Evolutionary conservation across 306 rosid species (phyloP).

Genomic region (Heteromeles arbutifolia): DNA sequence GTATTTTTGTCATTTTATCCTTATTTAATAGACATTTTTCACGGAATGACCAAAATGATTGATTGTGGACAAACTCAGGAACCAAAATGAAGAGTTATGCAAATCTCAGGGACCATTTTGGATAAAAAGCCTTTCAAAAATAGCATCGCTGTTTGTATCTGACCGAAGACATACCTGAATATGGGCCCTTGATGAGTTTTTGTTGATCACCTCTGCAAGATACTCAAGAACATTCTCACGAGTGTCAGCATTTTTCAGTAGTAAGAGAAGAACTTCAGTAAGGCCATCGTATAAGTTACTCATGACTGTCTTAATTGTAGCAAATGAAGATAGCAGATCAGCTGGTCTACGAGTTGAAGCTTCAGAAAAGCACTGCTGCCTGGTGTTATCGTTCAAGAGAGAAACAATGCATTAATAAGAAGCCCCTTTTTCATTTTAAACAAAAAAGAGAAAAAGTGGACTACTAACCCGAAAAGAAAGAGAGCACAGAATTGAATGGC

Average conservation of each 20-base stretch:
- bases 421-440: neutral
- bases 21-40: no score
- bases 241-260: slow-evolving; percentile 74
- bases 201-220: slow-evolving; percentile 89
- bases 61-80: no score
- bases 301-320: slow-evolving; percentile 77
- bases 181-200: slow-evolving; percentile 93
- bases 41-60: no score
- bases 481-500: neutral
- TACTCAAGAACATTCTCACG: slow-evolving; percentile 83
- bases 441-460: neutral
- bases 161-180: slow-evolving; percentile 54
- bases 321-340: slow-evolving; percentile 76
- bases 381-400: slow-evolving; percentile 29
- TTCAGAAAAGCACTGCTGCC: slow-evolving; percentile 96
- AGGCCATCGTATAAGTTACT: slow-evolving; percentile 81
- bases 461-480: neutral
- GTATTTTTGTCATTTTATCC: no score
- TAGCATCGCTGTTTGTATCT: neutral
- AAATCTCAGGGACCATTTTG: no score
- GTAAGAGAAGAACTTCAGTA: slow-evolving; percentile 61
- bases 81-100: no score
- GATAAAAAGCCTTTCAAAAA: neutral
- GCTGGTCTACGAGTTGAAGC: slow-evolving; percentile 68
- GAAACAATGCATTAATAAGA: neutral